phyloP scores from a whole-genome alignment of 192 early-diverging fungal species.

The Diversispora epigaea region DNA sequence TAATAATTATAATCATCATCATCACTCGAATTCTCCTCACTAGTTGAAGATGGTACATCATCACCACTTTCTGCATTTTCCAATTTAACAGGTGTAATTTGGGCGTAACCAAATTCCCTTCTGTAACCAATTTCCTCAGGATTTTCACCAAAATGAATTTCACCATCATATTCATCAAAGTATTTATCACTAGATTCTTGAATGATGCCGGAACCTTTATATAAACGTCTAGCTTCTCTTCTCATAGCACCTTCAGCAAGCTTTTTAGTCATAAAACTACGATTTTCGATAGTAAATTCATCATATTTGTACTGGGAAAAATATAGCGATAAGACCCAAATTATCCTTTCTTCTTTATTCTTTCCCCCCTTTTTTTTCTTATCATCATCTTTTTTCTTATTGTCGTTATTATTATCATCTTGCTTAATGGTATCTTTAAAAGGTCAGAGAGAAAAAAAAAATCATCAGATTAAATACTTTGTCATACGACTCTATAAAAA shows the following conservation, averaged over 20 bases:
- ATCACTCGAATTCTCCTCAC: not conserved
- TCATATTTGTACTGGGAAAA: not conserved
- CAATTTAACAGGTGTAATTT: conserved; percentile 2
- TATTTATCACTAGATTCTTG: conserved; percentile 4
- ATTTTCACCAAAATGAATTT: not conserved
- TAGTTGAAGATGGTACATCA: not conserved
- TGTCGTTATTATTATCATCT: too few species aligned
- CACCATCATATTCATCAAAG: not conserved
- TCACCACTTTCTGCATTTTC: not conserved
- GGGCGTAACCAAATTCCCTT: not conserved
- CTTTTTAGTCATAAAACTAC: not conserved
- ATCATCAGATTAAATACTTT: too few species aligned
- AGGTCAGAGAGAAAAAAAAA: too few species aligned
- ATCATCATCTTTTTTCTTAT: too few species aligned
- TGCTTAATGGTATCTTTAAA: too few species aligned
- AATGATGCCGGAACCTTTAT: not conserved
- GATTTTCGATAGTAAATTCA: not conserved
- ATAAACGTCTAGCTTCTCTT: conserved; percentile 8
- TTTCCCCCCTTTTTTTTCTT: too few species aligned
- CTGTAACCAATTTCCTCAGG: not conserved
- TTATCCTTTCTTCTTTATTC: too few species aligned
- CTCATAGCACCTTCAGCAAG: conserved; percentile 8
- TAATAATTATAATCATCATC: too few species aligned
- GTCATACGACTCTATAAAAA: too few species aligned
- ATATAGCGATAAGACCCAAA: not conserved